phyloP scores from a whole-genome alignment of 257 asterid genomes.

The Schizonepeta tenuifolia region DNA sequence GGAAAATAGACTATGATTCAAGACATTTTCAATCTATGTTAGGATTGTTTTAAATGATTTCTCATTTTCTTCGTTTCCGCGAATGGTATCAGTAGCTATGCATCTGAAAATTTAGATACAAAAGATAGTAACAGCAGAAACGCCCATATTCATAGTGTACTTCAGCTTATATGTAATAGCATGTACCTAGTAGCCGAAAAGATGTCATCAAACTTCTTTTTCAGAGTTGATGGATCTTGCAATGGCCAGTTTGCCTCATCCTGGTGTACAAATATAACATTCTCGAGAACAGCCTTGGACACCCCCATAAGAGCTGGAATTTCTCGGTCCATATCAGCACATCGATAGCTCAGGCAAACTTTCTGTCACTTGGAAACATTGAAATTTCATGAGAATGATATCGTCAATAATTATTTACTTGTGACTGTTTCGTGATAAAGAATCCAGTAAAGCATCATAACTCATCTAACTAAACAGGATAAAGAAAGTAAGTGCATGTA shows the following conservation, averaged over 20 bases:
- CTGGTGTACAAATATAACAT: conserved; percentile 97
- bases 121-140: conserved; percentile 13
- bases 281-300: conserved; percentile 95
- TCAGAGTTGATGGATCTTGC: conserved; percentile 89
- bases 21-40: not conserved
- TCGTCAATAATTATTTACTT: conserved; percentile 16
- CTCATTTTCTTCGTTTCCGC: not conserved
- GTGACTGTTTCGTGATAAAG: conserved; percentile 12
- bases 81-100: conserved; percentile 11
- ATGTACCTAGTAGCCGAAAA: conserved; percentile 95
- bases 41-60: not conserved
- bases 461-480: conserved; percentile 12
- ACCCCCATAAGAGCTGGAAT: conserved; percentile 99
- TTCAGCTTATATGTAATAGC: conserved; percentile 23
- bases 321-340: conserved; percentile 99
- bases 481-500: not conserved
- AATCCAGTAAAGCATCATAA: conserved; percentile 4
- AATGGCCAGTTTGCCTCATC: conserved; percentile 99
- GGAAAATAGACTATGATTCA: not conserved
- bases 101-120: conserved; percentile 8
- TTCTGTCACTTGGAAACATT: conserved; percentile 66
- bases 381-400: conserved; percentile 32
- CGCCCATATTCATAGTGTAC: conserved; percentile 1
- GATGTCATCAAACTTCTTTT: conserved; percentile 96
- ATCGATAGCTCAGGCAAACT: conserved; percentile 96